These are phyloP conservation scores for Phytophthora pini DNA, from an alignment of 352 stramenopile species.

Conservation along the genomic window DNA sequence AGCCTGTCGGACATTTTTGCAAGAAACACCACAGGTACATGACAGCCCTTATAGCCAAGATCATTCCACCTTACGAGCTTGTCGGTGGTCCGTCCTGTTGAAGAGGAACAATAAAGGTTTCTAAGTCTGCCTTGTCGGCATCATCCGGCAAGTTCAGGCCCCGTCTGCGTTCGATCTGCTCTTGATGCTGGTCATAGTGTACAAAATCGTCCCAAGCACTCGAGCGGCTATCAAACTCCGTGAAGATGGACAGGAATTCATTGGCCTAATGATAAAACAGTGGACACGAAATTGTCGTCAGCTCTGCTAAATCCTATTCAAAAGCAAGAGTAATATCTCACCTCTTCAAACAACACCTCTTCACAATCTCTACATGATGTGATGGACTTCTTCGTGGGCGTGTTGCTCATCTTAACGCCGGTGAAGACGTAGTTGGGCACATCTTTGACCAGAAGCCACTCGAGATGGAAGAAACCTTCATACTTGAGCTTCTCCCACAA, in stretches of 20 bases:
- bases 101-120: slow-evolving; percentile 29
- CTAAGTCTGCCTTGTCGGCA: slow-evolving; percentile 20
- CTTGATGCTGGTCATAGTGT: slow-evolving; percentile 67
- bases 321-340: slow-evolving; percentile 11
- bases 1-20: slow-evolving; percentile 9
- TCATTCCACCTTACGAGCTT: slow-evolving; percentile 4
- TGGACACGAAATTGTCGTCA: slow-evolving; percentile 9
- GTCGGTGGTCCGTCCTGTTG: slow-evolving; percentile 10
- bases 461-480: slow-evolving; percentile 79
- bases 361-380: slow-evolving; percentile 81
- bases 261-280: slow-evolving; percentile 47
- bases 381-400: slow-evolving; percentile 81
- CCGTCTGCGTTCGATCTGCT: slow-evolving; percentile 61
- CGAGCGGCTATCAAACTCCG: slow-evolving; percentile 55
- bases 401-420: slow-evolving; percentile 81
- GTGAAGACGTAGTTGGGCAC: slow-evolving; percentile 85
- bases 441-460: slow-evolving; percentile 87
- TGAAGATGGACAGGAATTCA: slow-evolving; percentile 72
- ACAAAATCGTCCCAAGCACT: slow-evolving; percentile 81
- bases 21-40: not conserved
- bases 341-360: slow-evolving; percentile 80
- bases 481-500: slow-evolving; percentile 89
- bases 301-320: not conserved
- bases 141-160: slow-evolving; percentile 32
- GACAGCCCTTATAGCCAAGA: too few relatives aligned